phyloP scores from a whole-genome alignment of 352 stramenopile species.

The Globisporangium nagaii region DNA sequence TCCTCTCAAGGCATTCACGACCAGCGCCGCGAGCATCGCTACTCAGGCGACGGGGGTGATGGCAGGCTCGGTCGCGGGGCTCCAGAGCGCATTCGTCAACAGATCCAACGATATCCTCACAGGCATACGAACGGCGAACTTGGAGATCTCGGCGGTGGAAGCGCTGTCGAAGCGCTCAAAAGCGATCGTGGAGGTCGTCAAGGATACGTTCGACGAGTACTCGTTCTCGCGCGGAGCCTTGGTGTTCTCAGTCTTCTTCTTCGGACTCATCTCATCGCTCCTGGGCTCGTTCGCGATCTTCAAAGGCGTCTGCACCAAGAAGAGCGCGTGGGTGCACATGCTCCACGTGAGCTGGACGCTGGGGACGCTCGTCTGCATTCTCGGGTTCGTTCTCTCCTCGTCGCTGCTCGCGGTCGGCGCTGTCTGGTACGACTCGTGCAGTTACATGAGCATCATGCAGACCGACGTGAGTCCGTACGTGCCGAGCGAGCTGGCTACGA shows the following conservation, averaged over 20 bases:
- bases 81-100: slow-evolving; percentile 43
- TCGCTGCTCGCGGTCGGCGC: slow-evolving; percentile 69
- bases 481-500: slow-evolving; percentile 39
- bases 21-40: slow-evolving; percentile 19
- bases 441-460: slow-evolving; percentile 80
- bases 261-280: slow-evolving; percentile 60
- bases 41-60: slow-evolving; percentile 21
- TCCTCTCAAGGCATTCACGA: slow-evolving; percentile 34
- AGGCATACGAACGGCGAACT: slow-evolving; percentile 33
- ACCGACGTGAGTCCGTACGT: slow-evolving; percentile 70
- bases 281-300: slow-evolving; percentile 63
- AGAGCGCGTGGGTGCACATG: slow-evolving; percentile 66
- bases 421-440: slow-evolving; percentile 77
- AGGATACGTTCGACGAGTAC: slow-evolving; percentile 65
- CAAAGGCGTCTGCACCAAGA: slow-evolving; percentile 71
- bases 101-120: slow-evolving; percentile 30
- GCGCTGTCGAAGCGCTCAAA: slow-evolving; percentile 53
- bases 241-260: slow-evolving; percentile 75
- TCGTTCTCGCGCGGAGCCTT: slow-evolving; percentile 70
- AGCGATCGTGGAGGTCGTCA: slow-evolving; percentile 48
- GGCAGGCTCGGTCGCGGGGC: slow-evolving; percentile 17
- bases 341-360: slow-evolving; percentile 74
- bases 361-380: slow-evolving; percentile 65
- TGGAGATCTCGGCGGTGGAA: slow-evolving; percentile 44
- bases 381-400: slow-evolving; percentile 71